Base-by-base conservation (phyloP, 2,329 filamentous ascomycete genomes). In the Hypoxylon rubiginosum region DNA sequence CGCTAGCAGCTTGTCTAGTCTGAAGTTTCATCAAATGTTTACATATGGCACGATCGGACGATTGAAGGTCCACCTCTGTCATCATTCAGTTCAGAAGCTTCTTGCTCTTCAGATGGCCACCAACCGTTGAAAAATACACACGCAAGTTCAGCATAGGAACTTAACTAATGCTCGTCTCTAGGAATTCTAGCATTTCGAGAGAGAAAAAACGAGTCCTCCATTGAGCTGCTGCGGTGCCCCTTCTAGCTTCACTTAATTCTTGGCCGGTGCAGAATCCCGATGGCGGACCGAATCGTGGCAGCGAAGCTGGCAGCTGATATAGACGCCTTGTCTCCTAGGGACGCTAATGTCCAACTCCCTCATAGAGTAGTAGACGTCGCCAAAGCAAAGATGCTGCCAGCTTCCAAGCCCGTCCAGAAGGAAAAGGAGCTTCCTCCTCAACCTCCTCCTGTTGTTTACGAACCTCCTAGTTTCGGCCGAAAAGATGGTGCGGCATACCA, bases 401-500 rank as follows among this genome's bases (percentile, higher is more conserved):
- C 73, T 67, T 66, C 76, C 60, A 78, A 77, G 65, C 54, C 71
- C 28, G 57, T 68, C 57, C 73, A 68, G 60, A 89, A 86, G 71
- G 88, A 90, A 72, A 91, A 91, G 77, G 88, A 91, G 69, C 88
- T 90, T 67, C 88, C 89, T 43, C 85, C 88, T 15, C 87, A 88
- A 32, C 89, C 89, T n/a, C 89, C 89, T 13, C 75, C 82, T 9
- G 81, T 87, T 68, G 85, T 91, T 49, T 78, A 80, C 21, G 88
- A 91, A 77, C 88, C 88, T 19, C 84, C 91, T 50, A 91, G 91
- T 74, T 82, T 84, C 58, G 91, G 93, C 77, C 89, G 90, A 58
- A 87, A 85, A 60, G 84, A 90, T 80, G 91, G 91, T 58, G 88
- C 90, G 58, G 84, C 90, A 52, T 95, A 94, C 82, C 87, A 91